Evolutionary conservation across 2,329 filamentous ascomycete species (phyloP), one percentile per base, ranked within the genome.

Genomic region (Cladosporium sp.): DNA sequence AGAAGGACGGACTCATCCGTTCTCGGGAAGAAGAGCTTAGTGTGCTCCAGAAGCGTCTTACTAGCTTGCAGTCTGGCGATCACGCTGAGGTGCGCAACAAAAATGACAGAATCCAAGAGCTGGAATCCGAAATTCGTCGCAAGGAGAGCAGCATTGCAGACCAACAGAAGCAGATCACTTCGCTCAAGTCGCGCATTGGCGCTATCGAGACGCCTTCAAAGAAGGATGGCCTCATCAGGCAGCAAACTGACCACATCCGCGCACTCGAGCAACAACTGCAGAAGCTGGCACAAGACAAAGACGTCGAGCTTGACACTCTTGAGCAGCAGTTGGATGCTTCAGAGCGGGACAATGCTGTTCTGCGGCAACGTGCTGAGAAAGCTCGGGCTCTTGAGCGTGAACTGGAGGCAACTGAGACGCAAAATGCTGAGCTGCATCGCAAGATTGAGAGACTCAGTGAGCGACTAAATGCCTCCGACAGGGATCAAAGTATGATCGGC

Each of bases 21-120:
- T 75, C 79, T 32, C 73, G 81, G 36, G 76, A 78, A 58, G 76
- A 77, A 26, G 81, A 85, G 67, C 68, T 77, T 58, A 69, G 75
- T 43, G 69, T 64, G 18, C 66, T 77, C 32, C 75, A 76, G 53
- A 75, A 67, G 32, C 74, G 75, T 16, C 62, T 77, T 39, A 71
- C 63, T 23, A 66, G 66, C 5, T 61, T 76, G 28, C 73, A 77
- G 62, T 70, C 72, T 58, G 71, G 71, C 23, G 75, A 77, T 21
- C 72, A 65, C 30, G 68, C 71, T 28, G 75, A 77, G 53, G 46
- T 74, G n/a, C 69, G 73, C 23, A 65, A 67, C 49, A 75, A 74
- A 69, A 69, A 70, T 18, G 75, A 75, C 62, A 71, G 70, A 14
- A 70, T 78, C 13, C 72, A 74, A 21, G 76, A 78, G 18, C 73